Evolutionary conservation across 2,329 filamentous ascomycete genomes (phyloP).

Genomic region (Rhexocercosporidium sp.): DNA sequence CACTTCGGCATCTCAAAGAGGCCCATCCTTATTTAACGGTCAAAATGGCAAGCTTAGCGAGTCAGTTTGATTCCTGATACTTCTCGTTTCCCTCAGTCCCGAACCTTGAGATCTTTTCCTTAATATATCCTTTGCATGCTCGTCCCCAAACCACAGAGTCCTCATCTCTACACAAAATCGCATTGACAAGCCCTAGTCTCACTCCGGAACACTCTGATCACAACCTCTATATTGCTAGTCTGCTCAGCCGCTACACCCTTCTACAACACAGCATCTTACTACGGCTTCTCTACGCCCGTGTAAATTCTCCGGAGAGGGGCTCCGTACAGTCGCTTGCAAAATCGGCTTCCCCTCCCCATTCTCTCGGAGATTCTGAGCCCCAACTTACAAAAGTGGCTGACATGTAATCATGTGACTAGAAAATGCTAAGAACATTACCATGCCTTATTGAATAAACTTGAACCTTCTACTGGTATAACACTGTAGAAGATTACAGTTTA

Average conservation of each 20-base stretch:
- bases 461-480: too few relatives aligned
- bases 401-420: too few relatives aligned
- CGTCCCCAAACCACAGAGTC: constrained; percentile 33
- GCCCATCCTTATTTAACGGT: too few relatives aligned
- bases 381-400: too few relatives aligned
- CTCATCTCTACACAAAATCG: constrained; percentile 32
- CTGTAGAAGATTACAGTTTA: too few relatives aligned
- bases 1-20: too few relatives aligned
- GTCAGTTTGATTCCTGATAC: too few relatives aligned
- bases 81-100: too few relatives aligned
- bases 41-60: too few relatives aligned
- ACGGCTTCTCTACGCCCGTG: constrained; percentile 31
- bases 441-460: too few relatives aligned
- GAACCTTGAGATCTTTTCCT: constrained; percentile 28
- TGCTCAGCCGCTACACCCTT: constrained; percentile 35
- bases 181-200: constrained; percentile 33
- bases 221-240: constrained; percentile 38
- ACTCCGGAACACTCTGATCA: constrained; percentile 25
- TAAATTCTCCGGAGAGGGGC: constrained; percentile 35
- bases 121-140: constrained; percentile 33
- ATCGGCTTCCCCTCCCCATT: constrained; percentile 49
- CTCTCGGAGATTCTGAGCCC: too few relatives aligned
- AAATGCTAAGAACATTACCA: too few relatives aligned
- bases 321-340: constrained; percentile 46
- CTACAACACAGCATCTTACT: constrained; percentile 34